Evolutionary conservation across 345 rosid genomes (phyloP), one percentile per base, ranked within the genome.

Genomic region (Pugionium cornutum): DNA sequence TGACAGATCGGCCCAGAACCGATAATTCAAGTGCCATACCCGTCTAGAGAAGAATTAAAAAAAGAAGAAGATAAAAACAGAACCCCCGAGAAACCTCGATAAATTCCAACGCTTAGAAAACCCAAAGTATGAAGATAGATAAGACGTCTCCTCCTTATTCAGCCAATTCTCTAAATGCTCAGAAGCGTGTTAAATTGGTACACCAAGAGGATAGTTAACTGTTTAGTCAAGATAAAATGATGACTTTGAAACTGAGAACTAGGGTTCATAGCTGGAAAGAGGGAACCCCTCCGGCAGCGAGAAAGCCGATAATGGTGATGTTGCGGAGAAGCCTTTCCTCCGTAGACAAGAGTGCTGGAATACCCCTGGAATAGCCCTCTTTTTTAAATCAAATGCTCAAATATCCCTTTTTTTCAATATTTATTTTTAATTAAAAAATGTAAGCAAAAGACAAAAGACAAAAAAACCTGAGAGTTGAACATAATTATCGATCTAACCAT

Each of bases 1-100:
- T 75, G 10, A 51, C 47, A 40, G 84, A 77, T 37, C 82, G 84
- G 44, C 80, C 75, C 57, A 75, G 56, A 79, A 81, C 60, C 26
- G 82, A 81, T 28, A 80, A 68, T 25, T 88, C 82, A 59, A 81
- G 75, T 26, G 83, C 73, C 76, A 81, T 58, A 52, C 73, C 83
- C 81, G 76, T 77, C 60, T 18, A 18, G 18, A 53, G 53, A 43
- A 48, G 36, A 69, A 62, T 11, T 6, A 2, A 4, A 5, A 50
- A 9, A 46, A 3, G 26, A 64, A 9, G 33, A 42, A 64, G 48
- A 34, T 2, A 10, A 45, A 51, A 48, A 42, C 46, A 41, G 64
- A 47, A 43, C 2, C 49, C n/a, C 49, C 37, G 10, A 26, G 5
- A 49, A 64, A 58, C 5, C 29, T 57, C 26, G 32, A 35, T 27